These are phyloP conservation scores for Phytomonas serpens DNA, from an alignment of 208 protist species.

Conservation along the genomic window DNA sequence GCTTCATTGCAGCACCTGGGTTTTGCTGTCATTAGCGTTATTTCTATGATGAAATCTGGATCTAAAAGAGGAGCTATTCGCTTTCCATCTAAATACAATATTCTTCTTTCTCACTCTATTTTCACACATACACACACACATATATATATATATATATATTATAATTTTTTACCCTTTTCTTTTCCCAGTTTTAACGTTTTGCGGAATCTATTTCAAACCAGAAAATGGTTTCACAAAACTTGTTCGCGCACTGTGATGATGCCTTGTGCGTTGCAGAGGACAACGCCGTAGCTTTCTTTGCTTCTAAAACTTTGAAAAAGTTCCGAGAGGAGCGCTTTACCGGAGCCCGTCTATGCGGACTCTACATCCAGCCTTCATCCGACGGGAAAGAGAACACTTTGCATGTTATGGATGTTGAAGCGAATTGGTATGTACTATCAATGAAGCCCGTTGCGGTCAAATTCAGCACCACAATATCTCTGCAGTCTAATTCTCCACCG, in stretches of 20 bases:
- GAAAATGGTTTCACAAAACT: slow-evolving; percentile 25
- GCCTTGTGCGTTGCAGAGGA: slow-evolving; percentile 80
- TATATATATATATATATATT: slow-evolving; percentile 9
- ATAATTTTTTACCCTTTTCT: slow-evolving; percentile 8
- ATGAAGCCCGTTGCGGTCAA: slow-evolving; percentile 30
- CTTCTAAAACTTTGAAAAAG: slow-evolving; percentile 71
- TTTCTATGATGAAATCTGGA: neutral
- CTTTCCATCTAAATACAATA: neutral
- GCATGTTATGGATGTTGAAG: slow-evolving; percentile 72
- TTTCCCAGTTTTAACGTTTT: neutral
- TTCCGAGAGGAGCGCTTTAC: slow-evolving; percentile 76
- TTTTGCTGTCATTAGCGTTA: neutral
- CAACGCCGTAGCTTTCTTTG: slow-evolving; percentile 66
- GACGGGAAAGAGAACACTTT: slow-evolving; percentile 22
- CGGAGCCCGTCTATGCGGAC: slow-evolving; percentile 50
- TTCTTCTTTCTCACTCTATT: neutral
- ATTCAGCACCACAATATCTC: slow-evolving; percentile 26
- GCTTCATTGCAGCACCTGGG: neutral
- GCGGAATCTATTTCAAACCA: neutral
- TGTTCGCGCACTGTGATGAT: slow-evolving; percentile 64
- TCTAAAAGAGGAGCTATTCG: neutral
- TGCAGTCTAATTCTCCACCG: neutral
- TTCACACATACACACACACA: slow-evolving; percentile 2
- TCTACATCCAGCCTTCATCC: slow-evolving; percentile 23
- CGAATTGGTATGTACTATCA: slow-evolving; percentile 52